A percentile compares a stretch with the other conserved stretches of the same genome.
These are phyloP conservation scores for Carex pumila DNA, from an alignment of 176 grass and related monocot genomes.

Conservation along the genomic window DNA sequence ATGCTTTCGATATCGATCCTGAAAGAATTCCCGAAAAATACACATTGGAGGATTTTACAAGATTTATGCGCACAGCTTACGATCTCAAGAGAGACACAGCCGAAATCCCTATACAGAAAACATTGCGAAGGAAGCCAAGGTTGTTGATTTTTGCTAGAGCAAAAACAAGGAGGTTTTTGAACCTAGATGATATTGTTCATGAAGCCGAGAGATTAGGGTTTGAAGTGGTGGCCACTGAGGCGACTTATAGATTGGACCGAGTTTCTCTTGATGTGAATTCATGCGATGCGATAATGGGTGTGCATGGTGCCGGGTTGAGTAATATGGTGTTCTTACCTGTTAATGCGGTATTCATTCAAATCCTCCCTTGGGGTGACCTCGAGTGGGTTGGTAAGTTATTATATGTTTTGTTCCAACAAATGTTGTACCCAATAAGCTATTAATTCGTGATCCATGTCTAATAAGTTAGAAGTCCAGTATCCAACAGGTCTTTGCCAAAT, in stretches of 20 bases:
- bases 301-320: conserved; percentile 73
- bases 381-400: conserved; percentile 24
- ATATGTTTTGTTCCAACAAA: neutral
- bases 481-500: neutral
- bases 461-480: neutral
- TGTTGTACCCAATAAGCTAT: neutral
- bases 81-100: conserved; percentile 52
- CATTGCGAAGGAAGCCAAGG: conserved; percentile 10
- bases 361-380: conserved; percentile 57
- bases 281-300: conserved; percentile 54
- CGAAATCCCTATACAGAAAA: conserved; percentile 1
- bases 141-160: conserved; percentile 45
- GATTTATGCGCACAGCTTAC: conserved; percentile 45
- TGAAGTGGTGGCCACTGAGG: conserved; percentile 54
- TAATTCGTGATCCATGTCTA: neutral
- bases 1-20: conserved; percentile 51
- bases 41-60: conserved; percentile 46
- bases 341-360: conserved; percentile 55
- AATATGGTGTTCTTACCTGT: conserved; percentile 85
- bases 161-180: conserved; percentile 49
- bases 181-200: conserved; percentile 42
- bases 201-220: conserved; percentile 39
- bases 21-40: conserved; percentile 9
- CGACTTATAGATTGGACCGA: conserved; percentile 36
- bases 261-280: conserved; percentile 58